A percentile compares a stretch with the other conserved stretches of the same genome.
These are phyloP conservation scores for Gracilaria domingensis DNA, from an alignment of 23 red algal genomes.

Conservation along the genomic window DNA sequence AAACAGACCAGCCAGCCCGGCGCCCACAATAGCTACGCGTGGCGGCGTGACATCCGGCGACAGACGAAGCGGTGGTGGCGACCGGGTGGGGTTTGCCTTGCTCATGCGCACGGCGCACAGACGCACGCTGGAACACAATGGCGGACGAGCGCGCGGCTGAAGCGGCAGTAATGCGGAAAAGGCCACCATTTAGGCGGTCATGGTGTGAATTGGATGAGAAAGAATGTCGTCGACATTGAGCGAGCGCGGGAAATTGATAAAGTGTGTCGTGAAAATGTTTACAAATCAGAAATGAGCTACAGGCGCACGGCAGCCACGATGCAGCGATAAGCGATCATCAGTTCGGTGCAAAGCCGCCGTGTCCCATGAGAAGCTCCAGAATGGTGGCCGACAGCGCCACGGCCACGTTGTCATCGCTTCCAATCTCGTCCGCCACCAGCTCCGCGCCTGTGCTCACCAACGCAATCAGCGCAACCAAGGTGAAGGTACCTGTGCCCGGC, in stretches of 20 bases:
- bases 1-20: slow-evolving; percentile 93
- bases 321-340: too few relatives aligned
- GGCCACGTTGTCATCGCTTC: slow-evolving; percentile 30
- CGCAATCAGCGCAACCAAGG: not conserved
- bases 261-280: too few relatives aligned
- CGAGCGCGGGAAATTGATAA: too few relatives aligned
- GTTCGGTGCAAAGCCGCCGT: not conserved
- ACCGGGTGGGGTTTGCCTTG: not conserved
- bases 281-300: too few relatives aligned
- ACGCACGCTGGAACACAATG: not conserved
- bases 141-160: not conserved
- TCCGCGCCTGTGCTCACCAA: not conserved
- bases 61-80: slow-evolving; percentile 24
- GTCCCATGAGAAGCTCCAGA: not conserved
- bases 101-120: slow-evolving; percentile 31
- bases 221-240: too few relatives aligned
- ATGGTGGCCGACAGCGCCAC: not conserved
- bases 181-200: too few relatives aligned
- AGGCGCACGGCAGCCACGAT: too few relatives aligned
- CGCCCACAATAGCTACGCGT: slow-evolving; percentile 85
- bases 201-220: too few relatives aligned
- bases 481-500: not conserved
- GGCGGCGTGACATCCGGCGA: not conserved
- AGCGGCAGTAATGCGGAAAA: too few relatives aligned
- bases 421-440: not conserved